Evolutionary conservation across 2,329 filamentous ascomycete species (phyloP).

Genomic region (Colletotrichum costaricense): DNA sequence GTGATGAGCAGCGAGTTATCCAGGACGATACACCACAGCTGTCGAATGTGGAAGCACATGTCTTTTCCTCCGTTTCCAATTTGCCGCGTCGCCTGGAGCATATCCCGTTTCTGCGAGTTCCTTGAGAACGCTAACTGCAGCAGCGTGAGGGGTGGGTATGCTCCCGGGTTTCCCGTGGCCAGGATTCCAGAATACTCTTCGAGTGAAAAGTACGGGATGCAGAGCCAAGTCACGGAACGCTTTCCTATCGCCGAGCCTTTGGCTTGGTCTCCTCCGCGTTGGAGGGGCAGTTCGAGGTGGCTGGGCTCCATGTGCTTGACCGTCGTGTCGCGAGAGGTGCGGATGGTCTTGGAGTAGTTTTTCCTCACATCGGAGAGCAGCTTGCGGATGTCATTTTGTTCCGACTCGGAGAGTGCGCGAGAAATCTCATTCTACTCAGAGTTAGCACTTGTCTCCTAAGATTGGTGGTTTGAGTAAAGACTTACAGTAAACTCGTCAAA

Average conservation of each 20-base stretch:
- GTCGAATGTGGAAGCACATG: constrained; percentile 59
- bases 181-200: constrained; percentile 54
- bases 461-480: background rate
- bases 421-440: constrained; percentile 49
- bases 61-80: constrained; percentile 46
- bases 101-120: constrained; percentile 52
- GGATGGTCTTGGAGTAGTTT: constrained; percentile 48
- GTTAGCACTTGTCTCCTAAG: background rate
- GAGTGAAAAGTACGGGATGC: constrained; percentile 60
- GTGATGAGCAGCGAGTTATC: constrained; percentile 56
- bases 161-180: constrained; percentile 42
- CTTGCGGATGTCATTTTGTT: constrained; percentile 48
- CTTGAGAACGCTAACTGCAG: constrained; percentile 56
- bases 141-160: constrained; percentile 56
- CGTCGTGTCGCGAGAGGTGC: constrained; percentile 49
- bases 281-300: constrained; percentile 49
- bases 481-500: constrained; percentile 55
- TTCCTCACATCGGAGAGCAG: constrained; percentile 52
- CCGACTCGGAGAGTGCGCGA: constrained; percentile 36
- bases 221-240: constrained; percentile 52
- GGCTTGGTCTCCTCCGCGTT: constrained; percentile 38
- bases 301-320: constrained; percentile 56
- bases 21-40: constrained; percentile 59
- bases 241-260: constrained; percentile 34
- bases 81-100: constrained; percentile 58